Percentiles rank a stretch among this genome's conserved stretches.
Evolutionary conservation across 1,284 basidiomycete species (phyloP).

Genomic region (Gastroboletus turbinatus): DNA sequence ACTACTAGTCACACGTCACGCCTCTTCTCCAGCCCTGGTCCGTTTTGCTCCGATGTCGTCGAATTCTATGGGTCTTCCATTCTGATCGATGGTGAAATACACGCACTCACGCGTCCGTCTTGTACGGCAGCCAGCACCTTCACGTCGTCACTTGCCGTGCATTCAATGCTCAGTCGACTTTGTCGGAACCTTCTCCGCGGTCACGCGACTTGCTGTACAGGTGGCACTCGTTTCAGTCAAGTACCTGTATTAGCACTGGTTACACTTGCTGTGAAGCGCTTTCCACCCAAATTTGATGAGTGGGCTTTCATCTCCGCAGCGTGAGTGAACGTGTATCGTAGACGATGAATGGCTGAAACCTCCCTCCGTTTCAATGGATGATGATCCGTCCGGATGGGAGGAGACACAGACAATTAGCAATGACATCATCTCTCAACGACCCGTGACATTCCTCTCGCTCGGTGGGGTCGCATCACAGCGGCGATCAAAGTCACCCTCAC

Average conservation of each 20-base stretch:
- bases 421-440: slow-evolving; percentile 7
- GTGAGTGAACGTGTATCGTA: background rate
- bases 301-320: slow-evolving; percentile 22
- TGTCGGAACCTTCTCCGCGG: slow-evolving; percentile 4
- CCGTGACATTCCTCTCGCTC: background rate
- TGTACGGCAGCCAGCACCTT: background rate
- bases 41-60: background rate
- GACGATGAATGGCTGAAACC: background rate
- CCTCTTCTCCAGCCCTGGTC: no score
- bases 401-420: slow-evolving; percentile 3
- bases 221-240: background rate
- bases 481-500: slow-evolving; percentile 1
- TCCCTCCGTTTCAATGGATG: background rate
- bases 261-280: background rate
- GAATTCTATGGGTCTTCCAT: background rate
- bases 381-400: slow-evolving; percentile 19
- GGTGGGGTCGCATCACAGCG: background rate
- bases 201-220: slow-evolving; percentile 2
- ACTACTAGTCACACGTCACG: slow-evolving; percentile 19
- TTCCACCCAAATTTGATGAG: slow-evolving; percentile 5
- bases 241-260: background rate
- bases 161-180: background rate
- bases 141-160: background rate
- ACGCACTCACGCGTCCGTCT: background rate
- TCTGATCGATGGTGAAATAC: no score